Conservation (phyloP, 2,329 filamentous ascomycete genomes). For the Corynespora cassiicola region DNA sequence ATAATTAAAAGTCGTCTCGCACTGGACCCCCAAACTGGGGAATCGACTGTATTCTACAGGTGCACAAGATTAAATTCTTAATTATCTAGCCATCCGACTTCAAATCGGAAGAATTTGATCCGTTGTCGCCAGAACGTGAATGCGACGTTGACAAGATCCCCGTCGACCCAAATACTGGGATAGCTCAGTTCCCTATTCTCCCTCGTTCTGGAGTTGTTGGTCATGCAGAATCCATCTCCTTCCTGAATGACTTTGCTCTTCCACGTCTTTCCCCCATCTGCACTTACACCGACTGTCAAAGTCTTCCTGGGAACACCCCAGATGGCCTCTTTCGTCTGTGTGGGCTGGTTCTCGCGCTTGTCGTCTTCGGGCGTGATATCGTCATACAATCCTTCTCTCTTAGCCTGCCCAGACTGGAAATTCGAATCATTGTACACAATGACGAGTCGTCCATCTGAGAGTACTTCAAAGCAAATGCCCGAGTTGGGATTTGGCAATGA, state of each 20-base stretch:
- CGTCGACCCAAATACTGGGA: slow-evolving; percentile 47
- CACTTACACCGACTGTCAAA: slow-evolving; percentile 43
- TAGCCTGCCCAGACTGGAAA: slow-evolving; percentile 37
- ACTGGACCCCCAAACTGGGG: too few relatives aligned
- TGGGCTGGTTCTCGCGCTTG: slow-evolving; percentile 47
- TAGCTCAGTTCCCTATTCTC: slow-evolving; percentile 54
- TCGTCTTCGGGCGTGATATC: slow-evolving; percentile 52
- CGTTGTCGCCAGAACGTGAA: slow-evolving; percentile 53
- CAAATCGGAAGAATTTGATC: slow-evolving; percentile 47
- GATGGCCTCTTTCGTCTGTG: slow-evolving; percentile 47
- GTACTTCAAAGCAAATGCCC: slow-evolving; percentile 49
- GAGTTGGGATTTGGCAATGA: slow-evolving; percentile 53
- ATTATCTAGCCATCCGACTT: slow-evolving; percentile 23
- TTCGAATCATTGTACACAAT: slow-evolving; percentile 52
- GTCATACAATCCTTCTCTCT: slow-evolving; percentile 52
- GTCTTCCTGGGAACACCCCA: slow-evolving; percentile 52
- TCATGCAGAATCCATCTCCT: slow-evolving; percentile 55
- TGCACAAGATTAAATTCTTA: too few relatives aligned
- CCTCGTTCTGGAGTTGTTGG: slow-evolving; percentile 52
- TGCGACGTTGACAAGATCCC: slow-evolving; percentile 42
- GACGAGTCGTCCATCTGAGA: slow-evolving; percentile 44
- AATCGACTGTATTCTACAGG: too few relatives aligned
- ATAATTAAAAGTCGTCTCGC: too few relatives aligned
- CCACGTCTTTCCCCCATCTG: slow-evolving; percentile 49
- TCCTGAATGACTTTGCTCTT: slow-evolving; percentile 49